Conservation (phyloP, 2,329 filamentous ascomycete genomes). For the Cercospora sp. region DNA sequence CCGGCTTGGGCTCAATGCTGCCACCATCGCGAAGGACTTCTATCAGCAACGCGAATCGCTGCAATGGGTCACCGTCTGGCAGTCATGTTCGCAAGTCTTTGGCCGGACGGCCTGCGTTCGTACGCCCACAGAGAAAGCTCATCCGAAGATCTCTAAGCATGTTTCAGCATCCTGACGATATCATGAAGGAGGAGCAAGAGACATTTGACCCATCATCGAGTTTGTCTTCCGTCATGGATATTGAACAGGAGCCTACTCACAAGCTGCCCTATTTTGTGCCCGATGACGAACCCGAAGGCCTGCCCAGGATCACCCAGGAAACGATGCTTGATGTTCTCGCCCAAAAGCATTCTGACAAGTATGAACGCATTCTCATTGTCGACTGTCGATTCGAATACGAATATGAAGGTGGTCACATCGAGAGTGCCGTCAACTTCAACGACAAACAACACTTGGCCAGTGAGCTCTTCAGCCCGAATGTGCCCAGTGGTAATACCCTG, state of each 20-base stretch:
- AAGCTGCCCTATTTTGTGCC: constrained; percentile 81
- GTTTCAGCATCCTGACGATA: constrained; percentile 89
- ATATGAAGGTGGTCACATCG: constrained; percentile 93
- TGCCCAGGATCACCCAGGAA: constrained; percentile 80
- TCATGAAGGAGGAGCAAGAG: constrained; percentile 76
- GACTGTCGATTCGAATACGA: constrained; percentile 99
- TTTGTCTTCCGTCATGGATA: constrained; percentile 75
- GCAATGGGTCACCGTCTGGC: constrained; percentile 73
- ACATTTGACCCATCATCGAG: constrained; percentile 53
- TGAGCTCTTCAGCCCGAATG: constrained; percentile 67
- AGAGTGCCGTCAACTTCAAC: constrained; percentile 92
- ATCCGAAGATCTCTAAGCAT: constrained; percentile 93
- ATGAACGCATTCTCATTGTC: constrained; percentile 80
- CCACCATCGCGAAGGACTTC: constrained; percentile 68
- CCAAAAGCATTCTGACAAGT: constrained; percentile 74
- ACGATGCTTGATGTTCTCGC: constrained; percentile 87
- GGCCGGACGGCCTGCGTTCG: constrained; percentile 55
- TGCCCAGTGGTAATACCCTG: constrained; percentile 60
- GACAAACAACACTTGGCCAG: constrained; percentile 84
- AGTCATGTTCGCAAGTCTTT: constrained; percentile 67
- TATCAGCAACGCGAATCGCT: constrained; percentile 59
- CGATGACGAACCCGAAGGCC: constrained; percentile 77
- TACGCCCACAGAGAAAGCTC: constrained; percentile 78
- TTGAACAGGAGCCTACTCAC: constrained; percentile 73
- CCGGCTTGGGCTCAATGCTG: constrained; percentile 54